Conservation (phyloP, 441 rosid species). For the Kokia cookei region DNA sequence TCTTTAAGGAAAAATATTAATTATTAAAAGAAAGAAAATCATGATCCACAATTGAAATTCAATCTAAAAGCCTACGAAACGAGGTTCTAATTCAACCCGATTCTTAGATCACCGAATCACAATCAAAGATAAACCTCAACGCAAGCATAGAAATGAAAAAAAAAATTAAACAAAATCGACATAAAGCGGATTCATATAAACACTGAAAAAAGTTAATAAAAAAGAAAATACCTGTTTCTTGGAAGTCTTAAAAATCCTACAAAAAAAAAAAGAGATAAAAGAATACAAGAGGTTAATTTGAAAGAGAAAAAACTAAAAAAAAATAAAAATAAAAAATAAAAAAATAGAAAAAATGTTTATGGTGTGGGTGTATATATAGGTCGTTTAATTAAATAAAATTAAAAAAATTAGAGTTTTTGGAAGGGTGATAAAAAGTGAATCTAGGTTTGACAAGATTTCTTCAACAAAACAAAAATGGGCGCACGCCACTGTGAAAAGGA, state of each 20-base stretch:
- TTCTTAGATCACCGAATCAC: neutral
- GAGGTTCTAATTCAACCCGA: neutral
- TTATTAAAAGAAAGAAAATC: neutral
- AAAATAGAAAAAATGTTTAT: neutral
- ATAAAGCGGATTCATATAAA: neutral
- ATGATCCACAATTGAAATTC: neutral
- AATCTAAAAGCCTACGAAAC: neutral
- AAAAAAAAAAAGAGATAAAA: neutral
- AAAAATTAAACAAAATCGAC: neutral
- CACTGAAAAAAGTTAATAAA: neutral
- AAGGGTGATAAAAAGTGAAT: neutral
- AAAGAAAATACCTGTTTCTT: constrained; percentile 11
- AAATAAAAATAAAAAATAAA: neutral
- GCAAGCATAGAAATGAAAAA: neutral
- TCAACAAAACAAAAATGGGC: neutral
- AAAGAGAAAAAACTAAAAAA: neutral
- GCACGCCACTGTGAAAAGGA: neutral
- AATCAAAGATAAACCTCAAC: neutral
- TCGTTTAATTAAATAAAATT: neutral
- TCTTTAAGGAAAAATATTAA: too few relatives aligned
- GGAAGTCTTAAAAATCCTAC: neutral
- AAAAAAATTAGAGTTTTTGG: neutral
- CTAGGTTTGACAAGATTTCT: neutral
- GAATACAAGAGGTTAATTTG: neutral
- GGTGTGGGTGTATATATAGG: neutral